Evolutionary conservation across 805 yeast species (phyloP), one percentile per base, ranked within the genome.

Genomic region (Pichia cabralensis): DNA sequence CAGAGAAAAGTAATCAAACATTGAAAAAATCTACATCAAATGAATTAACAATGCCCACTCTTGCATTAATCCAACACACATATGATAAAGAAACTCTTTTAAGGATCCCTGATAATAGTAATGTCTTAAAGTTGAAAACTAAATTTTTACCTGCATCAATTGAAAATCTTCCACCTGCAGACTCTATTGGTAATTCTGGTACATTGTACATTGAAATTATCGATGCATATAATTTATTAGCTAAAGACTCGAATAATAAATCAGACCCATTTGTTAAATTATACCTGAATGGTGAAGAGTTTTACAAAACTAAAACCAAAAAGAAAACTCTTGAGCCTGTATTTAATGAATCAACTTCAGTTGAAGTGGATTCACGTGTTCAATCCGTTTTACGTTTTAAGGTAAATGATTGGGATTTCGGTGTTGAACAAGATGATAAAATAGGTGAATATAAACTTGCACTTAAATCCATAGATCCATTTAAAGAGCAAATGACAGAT

Each of bases 371-470:
- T 17, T 79, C 80, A 54, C 71, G 84, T 52, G 74, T 68, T 36
- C 74, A 74, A 48, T 74, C 82, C 9, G 54, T 56, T 4, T 53
- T 88, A 33, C 62, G 61, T 37, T 64, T 83, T 36, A 71, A 66
- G 37, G 73, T 82, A 12, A 67, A 53, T 50, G 99, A 92, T 55
- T 89, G 96, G 96, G 99, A 92, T 58, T 74, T 89, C 44, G 95
- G 95, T 45, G 76, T 84, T 30, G 85, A 77, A 39, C 73, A 71
- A 40, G 89, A 92, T 57, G 99, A 92, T 56, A 63, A 66, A 43
- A 65, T 92, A 36, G 95, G 97, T 37, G 64, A 62, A 22, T 82
- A 76, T 8, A 46, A 51, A 16, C 53, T 86, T 36, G 67, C 71
- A 9, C 60, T 89, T 38, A 55, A 71, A 0, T 71, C 73, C 11